Conservation (phyloP, 2,329 filamentous ascomycete species). For the Calonectria pseudoreteaudii region DNA sequence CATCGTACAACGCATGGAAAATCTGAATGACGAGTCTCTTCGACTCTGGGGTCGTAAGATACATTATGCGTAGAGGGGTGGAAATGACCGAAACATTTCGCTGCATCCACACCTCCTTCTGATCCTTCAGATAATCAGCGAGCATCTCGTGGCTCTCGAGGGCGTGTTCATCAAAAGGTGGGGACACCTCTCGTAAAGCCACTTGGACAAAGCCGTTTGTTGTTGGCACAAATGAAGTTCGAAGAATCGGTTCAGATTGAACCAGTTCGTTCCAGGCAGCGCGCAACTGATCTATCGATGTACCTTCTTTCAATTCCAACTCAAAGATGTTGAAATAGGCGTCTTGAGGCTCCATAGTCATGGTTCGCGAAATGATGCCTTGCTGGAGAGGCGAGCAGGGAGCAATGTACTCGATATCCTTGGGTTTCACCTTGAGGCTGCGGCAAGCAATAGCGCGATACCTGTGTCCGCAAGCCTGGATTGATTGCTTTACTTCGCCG, state of each 20-base stretch:
- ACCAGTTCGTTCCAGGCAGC: conserved; percentile 69
- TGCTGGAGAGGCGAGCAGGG: conserved; percentile 90
- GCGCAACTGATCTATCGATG: conserved; percentile 62
- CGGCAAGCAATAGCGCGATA: conserved; percentile 65
- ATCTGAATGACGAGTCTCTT: conserved; percentile 72
- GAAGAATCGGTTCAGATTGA: conserved; percentile 70
- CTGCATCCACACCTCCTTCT: conserved; percentile 64
- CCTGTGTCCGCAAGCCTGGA: conserved; percentile 74
- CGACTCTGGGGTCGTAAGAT: conserved; percentile 59
- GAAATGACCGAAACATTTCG: conserved; percentile 54
- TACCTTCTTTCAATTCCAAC: conserved; percentile 62
- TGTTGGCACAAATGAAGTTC: conserved; percentile 79
- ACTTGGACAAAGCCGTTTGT: conserved; percentile 82
- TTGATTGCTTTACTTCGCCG: conserved; percentile 67
- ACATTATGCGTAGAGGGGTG: conserved; percentile 40
- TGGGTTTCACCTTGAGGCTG: conserved; percentile 60
- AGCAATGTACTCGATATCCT: conserved; percentile 76
- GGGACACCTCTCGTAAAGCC: conserved; percentile 59
- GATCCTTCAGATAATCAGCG: conserved; percentile 47
- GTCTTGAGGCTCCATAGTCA: conserved; percentile 63
- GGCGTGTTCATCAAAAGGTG: conserved; percentile 58
- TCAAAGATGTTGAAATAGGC: conserved; percentile 84
- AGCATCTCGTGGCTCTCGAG: conserved; percentile 45
- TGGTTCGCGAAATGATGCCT: conserved; percentile 81
- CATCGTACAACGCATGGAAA: conserved; percentile 91